phyloP scores from a whole-genome alignment of 176 grass and related monocot genomes.

The Zea mays region Zm-B73-REFERENCE-NAM-5.0 NC_050100.1:7376001-7376500 shows the following conservation, averaged over 20 bases:
- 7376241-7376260: neutral
- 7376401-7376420: no score
- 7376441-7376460: no score
- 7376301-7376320: neutral
- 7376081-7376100: constrained; percentile 7
- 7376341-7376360: no score
- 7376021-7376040: neutral
- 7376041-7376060: neutral
- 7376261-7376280: neutral
- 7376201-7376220: neutral
- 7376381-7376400: no score
- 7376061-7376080: neutral
- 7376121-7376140: constrained; percentile 23
- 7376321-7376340: no score
- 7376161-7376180: neutral
- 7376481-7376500: no score
- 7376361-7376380: no score
- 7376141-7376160: neutral
- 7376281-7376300: neutral
- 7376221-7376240: neutral
- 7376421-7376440: no score
- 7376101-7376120: neutral
- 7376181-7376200: neutral
- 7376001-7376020: neutral
- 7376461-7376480: no score